Evolutionary conservation across 352 stramenopile genomes (phyloP), one percentile per base, ranked within the genome.

Genomic region (Pythium pyrilobum): DNA sequence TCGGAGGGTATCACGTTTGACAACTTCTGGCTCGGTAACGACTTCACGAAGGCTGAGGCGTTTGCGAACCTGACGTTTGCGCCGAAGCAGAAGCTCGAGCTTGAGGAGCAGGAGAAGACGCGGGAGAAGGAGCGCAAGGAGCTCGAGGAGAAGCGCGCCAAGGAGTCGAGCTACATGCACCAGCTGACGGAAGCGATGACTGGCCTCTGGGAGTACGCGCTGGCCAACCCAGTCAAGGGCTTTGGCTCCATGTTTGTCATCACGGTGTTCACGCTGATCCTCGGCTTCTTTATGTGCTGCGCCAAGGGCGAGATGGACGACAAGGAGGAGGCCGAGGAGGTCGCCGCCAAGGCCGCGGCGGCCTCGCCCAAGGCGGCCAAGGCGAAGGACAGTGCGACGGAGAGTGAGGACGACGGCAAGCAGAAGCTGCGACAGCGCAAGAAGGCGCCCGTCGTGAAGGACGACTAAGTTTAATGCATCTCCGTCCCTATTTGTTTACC

Each of bases 21-120:
- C 60, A 97, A 97, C 67, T 92, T 98, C 48, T 89, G 89, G 72
- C 69, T 98, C 20, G 87, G 78, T 12, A 81, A 97, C 58, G 83
- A 96, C 41, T 46, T 82, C 28, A 69, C 71, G 38, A 87, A 92
- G 60, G 85, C 85, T 1, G 71, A 86, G 52, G 71, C 77, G 50
- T 95, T 96, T 62, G 84, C 81, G 1, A 68, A 87, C 16, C 53
- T 77, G 4, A 94, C 81, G 46, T 96, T 85, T 66, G 62, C 56
- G 4, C 69, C 72, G 2, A 96, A 96, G 69, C 77, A 91, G 47
- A 62, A 76, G 39, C 56, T 67, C 4, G 86, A 96, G 48, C 33
- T 69, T 21, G 63, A 75, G n/a, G 70, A 77, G 25, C 64, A 82
- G 27, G 64, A 83, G 50, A 80, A 81, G 52, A 39, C 64, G 18